phyloP scores from a whole-genome alignment of 176 grass and related monocot species.

The Panicum miliaceum region DNA sequence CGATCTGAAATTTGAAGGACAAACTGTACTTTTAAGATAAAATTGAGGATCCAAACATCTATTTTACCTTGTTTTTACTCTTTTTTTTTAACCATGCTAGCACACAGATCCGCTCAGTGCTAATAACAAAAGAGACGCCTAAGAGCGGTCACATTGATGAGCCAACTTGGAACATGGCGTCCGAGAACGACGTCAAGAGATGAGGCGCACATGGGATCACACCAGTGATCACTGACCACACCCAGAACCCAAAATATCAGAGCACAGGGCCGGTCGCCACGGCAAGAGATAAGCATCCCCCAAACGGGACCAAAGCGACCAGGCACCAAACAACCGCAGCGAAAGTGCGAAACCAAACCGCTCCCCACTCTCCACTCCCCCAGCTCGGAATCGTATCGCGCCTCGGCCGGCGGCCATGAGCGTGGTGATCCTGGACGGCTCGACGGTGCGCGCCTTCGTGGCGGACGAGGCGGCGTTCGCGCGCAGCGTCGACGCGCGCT shows the following conservation, averaged over 20 bases:
- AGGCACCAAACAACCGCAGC: not conserved
- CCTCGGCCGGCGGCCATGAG: constrained; percentile 45
- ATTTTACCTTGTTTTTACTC: too few relatives aligned
- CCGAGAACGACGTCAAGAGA: not conserved
- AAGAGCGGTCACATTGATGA: too few relatives aligned
- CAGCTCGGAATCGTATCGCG: not conserved
- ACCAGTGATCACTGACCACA: not conserved
- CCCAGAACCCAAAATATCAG: not conserved
- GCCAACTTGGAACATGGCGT: not conserved
- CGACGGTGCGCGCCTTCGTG: constrained; percentile 81
- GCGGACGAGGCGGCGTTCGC: constrained; percentile 74
- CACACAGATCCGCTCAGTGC: not conserved
- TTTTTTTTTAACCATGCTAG: not conserved
- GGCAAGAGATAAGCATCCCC: constrained; percentile 24
- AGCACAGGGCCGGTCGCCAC: not conserved
- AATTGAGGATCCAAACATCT: too few relatives aligned
- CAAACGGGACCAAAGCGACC: not conserved
- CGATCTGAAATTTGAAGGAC: too few relatives aligned
- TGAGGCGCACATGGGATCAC: not conserved
- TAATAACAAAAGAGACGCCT: too few relatives aligned
- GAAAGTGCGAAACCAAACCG: too few relatives aligned
- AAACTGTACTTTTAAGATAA: too few relatives aligned
- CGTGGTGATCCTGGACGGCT: constrained; percentile 77
- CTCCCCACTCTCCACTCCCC: not conserved
- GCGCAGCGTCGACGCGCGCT: constrained; percentile 69